Evolutionary conservation across 768 basidiomycete genomes (phyloP).

Genomic region (Mrakia gelida): DNA sequence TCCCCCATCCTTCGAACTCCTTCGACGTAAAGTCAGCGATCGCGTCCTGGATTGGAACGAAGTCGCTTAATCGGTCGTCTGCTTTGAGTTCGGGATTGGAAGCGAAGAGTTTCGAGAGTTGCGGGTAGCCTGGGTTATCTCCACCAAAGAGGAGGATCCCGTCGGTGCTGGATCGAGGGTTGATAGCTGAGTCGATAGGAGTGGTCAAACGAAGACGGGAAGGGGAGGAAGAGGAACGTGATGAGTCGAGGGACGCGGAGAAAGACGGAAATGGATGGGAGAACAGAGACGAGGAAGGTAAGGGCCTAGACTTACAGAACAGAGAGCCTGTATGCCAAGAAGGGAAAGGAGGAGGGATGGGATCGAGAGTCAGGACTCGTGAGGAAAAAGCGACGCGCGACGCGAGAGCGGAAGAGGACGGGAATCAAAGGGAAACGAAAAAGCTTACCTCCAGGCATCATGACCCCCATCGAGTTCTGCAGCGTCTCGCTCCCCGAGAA

Average conservation of each 20-base stretch:
- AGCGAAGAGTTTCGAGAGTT: background rate
- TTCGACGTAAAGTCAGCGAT: background rate
- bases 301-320: too few relatives aligned
- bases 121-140: slow-evolving; percentile 1
- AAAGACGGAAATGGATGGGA: too few relatives aligned
- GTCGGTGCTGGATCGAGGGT: background rate
- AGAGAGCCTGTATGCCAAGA: too few relatives aligned
- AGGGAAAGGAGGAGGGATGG: too few relatives aligned
- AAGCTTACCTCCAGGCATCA: slow-evolving; percentile 7
- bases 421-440: background rate
- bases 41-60: slow-evolving; percentile 7
- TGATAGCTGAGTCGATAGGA: slow-evolving; percentile 13
- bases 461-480: slow-evolving; percentile 4
- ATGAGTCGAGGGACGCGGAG: too few relatives aligned
- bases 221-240: background rate
- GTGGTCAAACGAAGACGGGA: background rate
- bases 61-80: slow-evolving; percentile 10
- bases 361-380: too few relatives aligned
- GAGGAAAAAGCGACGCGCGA: too few relatives aligned
- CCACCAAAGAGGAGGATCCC: slow-evolving; percentile 15
- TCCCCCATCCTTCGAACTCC: slow-evolving; percentile 11
- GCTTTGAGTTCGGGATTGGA: slow-evolving; percentile 2
- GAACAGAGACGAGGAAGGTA: too few relatives aligned
- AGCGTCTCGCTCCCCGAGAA: slow-evolving; percentile 10
- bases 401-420: too few relatives aligned